Base-by-base conservation (phyloP, 495 filamentous ascomycete species). In the Platismatia glauca region DNA sequence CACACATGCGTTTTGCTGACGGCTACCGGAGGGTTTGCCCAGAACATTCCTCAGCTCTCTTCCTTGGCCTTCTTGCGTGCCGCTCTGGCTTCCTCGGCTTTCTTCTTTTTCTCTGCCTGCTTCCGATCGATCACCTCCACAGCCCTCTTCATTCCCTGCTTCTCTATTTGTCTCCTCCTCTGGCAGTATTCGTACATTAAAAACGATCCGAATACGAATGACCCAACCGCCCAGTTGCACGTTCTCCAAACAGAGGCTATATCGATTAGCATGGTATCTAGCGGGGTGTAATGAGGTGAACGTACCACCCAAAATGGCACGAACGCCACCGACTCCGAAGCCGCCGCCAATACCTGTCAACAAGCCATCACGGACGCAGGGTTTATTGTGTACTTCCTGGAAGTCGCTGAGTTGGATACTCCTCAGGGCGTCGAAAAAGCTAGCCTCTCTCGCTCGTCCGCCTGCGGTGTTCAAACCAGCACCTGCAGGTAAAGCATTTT, bases 151-250 rank as follows among this genome's bases (percentile, higher is more conserved):
- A 97, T 88, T 56, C 89, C 86, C 59, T 83, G 82, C 69, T 83
- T 79, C 74, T 96, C 93, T 63, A 84, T 76, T 43, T 79, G 72
- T 63, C 93, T 82, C 44, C 78, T 80, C 61, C 81, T 81, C 68
- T 89, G 85, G 75, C 91, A 98, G 65, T 85, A 89, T 75, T 96
- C 89, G 72, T 91, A 90, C 57, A 84, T 83, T 55, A 77, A 76
- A 24, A 89, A 71, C 4, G 88, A 85, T 16, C 75, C 79, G 50
- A 86, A 67, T 15, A 82, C 77, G 67, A 91, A 94, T 15, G 81
- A 75, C n/a, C 85, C 87, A 16, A 90, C 89, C 2, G 90, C 90
- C 89, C 89, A 96, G 70, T 92, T 92, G 35, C 84, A 86, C 7
- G 89, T 86, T 38, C 73, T 73, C 75, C 75, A 78, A 53, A 81